These are phyloP conservation scores for Aureobasidium sp. DNA, from an alignment of 2,329 filamentous ascomycete species.

Conservation along the genomic window DNA sequence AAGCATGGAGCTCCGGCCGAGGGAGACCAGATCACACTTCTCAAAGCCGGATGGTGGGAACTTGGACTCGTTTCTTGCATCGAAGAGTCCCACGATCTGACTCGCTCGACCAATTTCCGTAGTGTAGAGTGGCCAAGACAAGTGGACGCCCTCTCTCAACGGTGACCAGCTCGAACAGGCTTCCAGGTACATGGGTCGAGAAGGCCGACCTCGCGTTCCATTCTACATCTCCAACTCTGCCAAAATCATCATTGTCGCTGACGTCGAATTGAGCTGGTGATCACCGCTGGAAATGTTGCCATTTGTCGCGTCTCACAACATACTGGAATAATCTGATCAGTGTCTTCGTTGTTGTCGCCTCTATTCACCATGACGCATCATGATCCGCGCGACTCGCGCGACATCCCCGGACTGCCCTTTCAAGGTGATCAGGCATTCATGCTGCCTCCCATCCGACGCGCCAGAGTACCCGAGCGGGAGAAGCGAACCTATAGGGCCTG, in stretches of 20 bases:
- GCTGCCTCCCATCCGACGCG: constrained; percentile 13
- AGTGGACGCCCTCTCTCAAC: not conserved
- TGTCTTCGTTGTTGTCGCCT: not conserved
- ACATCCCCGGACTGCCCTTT: constrained; percentile 8
- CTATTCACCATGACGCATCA: not conserved
- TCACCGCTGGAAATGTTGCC: not conserved
- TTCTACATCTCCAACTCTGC: not conserved
- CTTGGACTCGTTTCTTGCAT: not conserved
- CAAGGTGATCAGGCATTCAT: constrained; percentile 11
- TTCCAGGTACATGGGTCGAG: not conserved
- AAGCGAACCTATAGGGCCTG: constrained; percentile 28
- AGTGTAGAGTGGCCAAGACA: not conserved
- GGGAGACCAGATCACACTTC: not conserved
- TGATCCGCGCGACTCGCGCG: constrained; percentile 10
- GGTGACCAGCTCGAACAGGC: not conserved
- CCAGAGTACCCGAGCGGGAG: constrained; percentile 22
- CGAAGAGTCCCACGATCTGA: not conserved
- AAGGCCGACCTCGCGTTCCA: not conserved
- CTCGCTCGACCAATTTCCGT: not conserved
- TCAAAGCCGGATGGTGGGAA: not conserved
- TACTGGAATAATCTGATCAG: not conserved
- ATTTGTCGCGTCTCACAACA: not conserved
- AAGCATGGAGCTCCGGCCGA: not conserved
- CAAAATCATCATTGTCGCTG: not conserved
- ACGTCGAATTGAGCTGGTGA: not conserved